Conservation (phyloP, 2,329 filamentous ascomycete species). For the Esteya vermicola region DNA sequence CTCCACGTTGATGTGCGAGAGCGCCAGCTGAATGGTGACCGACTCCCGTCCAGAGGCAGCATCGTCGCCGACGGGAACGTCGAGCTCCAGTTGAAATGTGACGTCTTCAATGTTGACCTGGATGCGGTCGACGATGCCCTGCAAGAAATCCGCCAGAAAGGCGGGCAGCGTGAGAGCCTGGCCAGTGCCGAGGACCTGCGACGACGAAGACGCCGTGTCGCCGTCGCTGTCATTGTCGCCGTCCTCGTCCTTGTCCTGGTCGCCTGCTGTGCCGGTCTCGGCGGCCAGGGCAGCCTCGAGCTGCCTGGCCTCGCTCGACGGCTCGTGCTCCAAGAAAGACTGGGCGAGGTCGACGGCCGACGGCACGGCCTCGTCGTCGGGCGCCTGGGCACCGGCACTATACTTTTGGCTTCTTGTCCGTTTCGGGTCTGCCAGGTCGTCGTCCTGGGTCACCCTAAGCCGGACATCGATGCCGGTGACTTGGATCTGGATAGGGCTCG, state of each 20-base stretch:
- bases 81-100: slow-evolving; percentile 49
- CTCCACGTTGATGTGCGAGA: slow-evolving; percentile 53
- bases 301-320: slow-evolving; percentile 47
- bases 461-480: slow-evolving; percentile 68
- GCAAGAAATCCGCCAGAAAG: slow-evolving; percentile 58
- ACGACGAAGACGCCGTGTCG: slow-evolving; percentile 24
- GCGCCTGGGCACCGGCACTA: slow-evolving; percentile 14
- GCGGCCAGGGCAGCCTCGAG: slow-evolving; percentile 55
- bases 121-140: slow-evolving; percentile 59
- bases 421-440: slow-evolving; percentile 7
- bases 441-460: slow-evolving; percentile 34
- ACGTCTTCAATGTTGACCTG: slow-evolving; percentile 53
- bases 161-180: slow-evolving; percentile 52
- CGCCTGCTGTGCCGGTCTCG: slow-evolving; percentile 27
- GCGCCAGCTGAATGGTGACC: slow-evolving; percentile 49
- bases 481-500: slow-evolving; percentile 68
- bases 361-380: slow-evolving; percentile 33
- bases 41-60: slow-evolving; percentile 24
- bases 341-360: slow-evolving; percentile 60
- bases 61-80: slow-evolving; percentile 32
- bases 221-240: slow-evolving; percentile 37
- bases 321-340: slow-evolving; percentile 64
- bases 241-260: not conserved
- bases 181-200: slow-evolving; percentile 45
- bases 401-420: slow-evolving; percentile 14